Evolutionary conservation across 257 asterid genomes (phyloP).

Genomic region (Gardenia jasminoides): DNA sequence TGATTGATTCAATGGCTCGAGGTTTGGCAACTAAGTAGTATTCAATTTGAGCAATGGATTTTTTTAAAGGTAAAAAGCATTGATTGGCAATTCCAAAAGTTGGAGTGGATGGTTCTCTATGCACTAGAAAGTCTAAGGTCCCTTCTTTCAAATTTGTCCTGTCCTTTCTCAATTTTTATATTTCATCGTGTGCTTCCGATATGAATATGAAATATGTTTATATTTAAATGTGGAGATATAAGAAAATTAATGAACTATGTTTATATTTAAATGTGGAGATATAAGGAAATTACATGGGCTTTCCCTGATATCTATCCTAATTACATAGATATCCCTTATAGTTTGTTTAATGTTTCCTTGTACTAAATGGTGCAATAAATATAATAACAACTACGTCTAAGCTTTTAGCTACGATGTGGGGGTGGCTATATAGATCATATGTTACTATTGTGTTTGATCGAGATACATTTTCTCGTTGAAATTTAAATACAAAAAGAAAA

Average conservation of each 20-base stretch:
- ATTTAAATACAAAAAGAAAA: too few species aligned
- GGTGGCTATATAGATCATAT: too few species aligned
- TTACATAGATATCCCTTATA: too few species aligned
- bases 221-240: background rate
- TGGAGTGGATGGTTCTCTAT: slow-evolving; percentile 27
- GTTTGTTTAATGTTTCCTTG: too few species aligned
- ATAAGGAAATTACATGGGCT: too few species aligned
- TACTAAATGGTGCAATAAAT: too few species aligned
- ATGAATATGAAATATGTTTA: background rate
- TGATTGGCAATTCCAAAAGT: slow-evolving; percentile 31
- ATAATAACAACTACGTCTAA: too few species aligned
- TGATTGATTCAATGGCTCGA: slow-evolving; percentile 35
- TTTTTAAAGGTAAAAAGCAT: slow-evolving; percentile 3
- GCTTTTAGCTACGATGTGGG: too few species aligned
- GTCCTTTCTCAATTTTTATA: background rate
- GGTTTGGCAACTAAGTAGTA: slow-evolving; percentile 29
- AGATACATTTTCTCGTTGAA: too few species aligned
- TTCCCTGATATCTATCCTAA: too few species aligned
- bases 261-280: background rate
- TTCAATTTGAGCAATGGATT: slow-evolving; percentile 1
- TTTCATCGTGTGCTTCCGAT: background rate
- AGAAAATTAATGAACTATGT: too few species aligned
- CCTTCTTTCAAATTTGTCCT: background rate
- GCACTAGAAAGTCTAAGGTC: slow-evolving; percentile 29
- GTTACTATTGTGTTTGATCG: too few species aligned